These are phyloP conservation scores for Periconia macrospinosa DNA, from an alignment of 2,329 filamentous ascomycete genomes.

Conservation along the genomic window DNA sequence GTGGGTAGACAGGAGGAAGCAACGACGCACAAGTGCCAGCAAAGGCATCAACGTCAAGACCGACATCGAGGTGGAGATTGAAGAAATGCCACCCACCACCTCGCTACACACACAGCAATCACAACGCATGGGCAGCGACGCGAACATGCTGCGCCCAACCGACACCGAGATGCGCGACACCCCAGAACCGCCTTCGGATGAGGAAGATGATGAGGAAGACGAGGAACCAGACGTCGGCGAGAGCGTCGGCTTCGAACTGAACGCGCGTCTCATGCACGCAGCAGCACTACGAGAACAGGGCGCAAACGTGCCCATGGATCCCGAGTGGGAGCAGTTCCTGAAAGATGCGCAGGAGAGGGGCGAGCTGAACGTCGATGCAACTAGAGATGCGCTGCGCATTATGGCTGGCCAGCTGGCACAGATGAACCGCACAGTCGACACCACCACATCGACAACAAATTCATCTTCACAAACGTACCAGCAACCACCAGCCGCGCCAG, in stretches of 20 bases:
- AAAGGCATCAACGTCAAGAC: slow-evolving; percentile 46
- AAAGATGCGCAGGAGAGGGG: slow-evolving; percentile 70
- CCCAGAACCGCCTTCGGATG: slow-evolving; percentile 1
- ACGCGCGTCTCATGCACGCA: slow-evolving; percentile 66
- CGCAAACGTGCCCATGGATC: slow-evolving; percentile 64
- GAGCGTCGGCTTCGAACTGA: slow-evolving; percentile 62
- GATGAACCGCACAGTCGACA: slow-evolving; percentile 17
- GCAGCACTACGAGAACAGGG: slow-evolving; percentile 66
- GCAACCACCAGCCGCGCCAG: slow-evolving; percentile 23
- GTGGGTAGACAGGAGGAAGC: slow-evolving; percentile 55
- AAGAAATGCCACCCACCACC: slow-evolving; percentile 21
- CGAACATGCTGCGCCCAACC: neutral
- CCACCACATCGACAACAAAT: slow-evolving; percentile 10
- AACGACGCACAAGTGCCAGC: slow-evolving; percentile 3
- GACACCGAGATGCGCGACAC: slow-evolving; percentile 25
- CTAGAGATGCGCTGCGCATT: slow-evolving; percentile 30
- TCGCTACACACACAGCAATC: slow-evolving; percentile 9
- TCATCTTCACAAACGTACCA: slow-evolving; percentile 14
- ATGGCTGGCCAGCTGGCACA: slow-evolving; percentile 35
- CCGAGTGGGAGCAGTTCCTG: slow-evolving; percentile 75
- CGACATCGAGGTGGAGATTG: slow-evolving; percentile 46
- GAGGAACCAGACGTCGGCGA: slow-evolving; percentile 51
- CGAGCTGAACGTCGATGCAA: slow-evolving; percentile 39
- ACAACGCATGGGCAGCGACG: neutral
- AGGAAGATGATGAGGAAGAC: slow-evolving; percentile 48